phyloP scores from a whole-genome alignment of 2,329 filamentous ascomycete genomes.

The Sclerotiophoma versabilis region DNA sequence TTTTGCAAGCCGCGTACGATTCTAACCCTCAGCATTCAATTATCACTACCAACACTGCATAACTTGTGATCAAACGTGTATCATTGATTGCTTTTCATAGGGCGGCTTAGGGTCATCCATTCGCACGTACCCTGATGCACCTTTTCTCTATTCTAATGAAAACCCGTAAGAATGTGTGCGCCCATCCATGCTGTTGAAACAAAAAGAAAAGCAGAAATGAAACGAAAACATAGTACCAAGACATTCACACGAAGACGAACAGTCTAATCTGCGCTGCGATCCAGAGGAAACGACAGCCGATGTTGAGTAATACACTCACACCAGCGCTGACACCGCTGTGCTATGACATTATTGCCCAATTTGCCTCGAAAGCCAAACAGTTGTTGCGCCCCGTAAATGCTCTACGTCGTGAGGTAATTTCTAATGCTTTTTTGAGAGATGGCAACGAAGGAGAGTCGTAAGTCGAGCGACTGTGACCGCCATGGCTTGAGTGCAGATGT shows the following conservation, averaged over 20 bases:
- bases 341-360: slow-evolving; percentile 20
- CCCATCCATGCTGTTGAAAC: slow-evolving; percentile 18
- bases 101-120: slow-evolving; percentile 2
- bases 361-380: slow-evolving; percentile 18
- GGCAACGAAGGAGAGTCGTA: slow-evolving; percentile 30
- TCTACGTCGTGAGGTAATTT: slow-evolving; percentile 39
- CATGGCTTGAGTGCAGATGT: slow-evolving; percentile 20
- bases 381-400: slow-evolving; percentile 45
- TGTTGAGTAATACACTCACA: slow-evolving; percentile 19
- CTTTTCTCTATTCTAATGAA: slow-evolving; percentile 19
- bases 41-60: background rate
- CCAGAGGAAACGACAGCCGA: slow-evolving; percentile 24
- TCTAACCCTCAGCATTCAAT: background rate
- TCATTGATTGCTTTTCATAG: slow-evolving; percentile 24
- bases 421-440: slow-evolving; percentile 45
- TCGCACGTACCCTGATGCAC: slow-evolving; percentile 14
- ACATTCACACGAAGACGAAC: slow-evolving; percentile 23
- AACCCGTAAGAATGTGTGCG: slow-evolving; percentile 3
- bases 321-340: slow-evolving; percentile 20
- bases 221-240: slow-evolving; percentile 11
- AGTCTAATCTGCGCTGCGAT: slow-evolving; percentile 35
- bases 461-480: slow-evolving; percentile 27
- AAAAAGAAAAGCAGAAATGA: background rate
- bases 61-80: slow-evolving; percentile 19
- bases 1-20: background rate